These are phyloP conservation scores for Brasilioporus rufonigricans DNA, from an alignment of 768 basidiomycete species.

Conservation along the genomic window DNA sequence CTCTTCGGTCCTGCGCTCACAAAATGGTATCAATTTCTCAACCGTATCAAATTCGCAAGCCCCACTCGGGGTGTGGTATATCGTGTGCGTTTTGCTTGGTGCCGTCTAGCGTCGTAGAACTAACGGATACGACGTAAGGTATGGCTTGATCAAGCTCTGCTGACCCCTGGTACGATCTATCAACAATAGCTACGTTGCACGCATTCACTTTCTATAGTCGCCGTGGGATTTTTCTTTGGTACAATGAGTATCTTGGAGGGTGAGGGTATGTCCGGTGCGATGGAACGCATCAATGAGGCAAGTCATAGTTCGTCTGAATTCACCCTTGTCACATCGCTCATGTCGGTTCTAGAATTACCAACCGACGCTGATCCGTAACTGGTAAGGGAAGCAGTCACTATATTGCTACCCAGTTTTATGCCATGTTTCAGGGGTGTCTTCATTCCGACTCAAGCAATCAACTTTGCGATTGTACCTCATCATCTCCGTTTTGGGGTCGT, in stretches of 20 bases:
- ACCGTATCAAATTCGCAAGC: slow-evolving; percentile 64
- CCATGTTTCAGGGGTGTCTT: slow-evolving; percentile 56
- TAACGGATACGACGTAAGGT: slow-evolving; percentile 44
- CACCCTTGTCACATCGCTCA: neutral
- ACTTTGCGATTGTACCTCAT: slow-evolving; percentile 73
- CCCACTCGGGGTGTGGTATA: slow-evolving; percentile 59
- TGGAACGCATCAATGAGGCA: slow-evolving; percentile 42
- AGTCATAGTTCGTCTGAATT: neutral
- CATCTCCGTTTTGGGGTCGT: slow-evolving; percentile 76
- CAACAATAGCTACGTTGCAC: slow-evolving; percentile 2
- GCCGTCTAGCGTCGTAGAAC: neutral
- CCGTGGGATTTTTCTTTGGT: slow-evolving; percentile 60
- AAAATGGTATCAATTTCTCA: slow-evolving; percentile 76
- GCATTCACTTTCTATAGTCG: slow-evolving; percentile 28
- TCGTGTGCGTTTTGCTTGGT: slow-evolving; percentile 43
- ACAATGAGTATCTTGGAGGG: slow-evolving; percentile 83
- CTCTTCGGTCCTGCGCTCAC: slow-evolving; percentile 83
- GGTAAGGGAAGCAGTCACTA: slow-evolving; percentile 39
- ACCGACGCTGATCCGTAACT: slow-evolving; percentile 74
- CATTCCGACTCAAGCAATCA: slow-evolving; percentile 74
- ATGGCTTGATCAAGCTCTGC: slow-evolving; percentile 75
- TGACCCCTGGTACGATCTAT: slow-evolving; percentile 57
- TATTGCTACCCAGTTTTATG: neutral
- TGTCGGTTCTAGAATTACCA: slow-evolving; percentile 54
- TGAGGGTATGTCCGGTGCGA: slow-evolving; percentile 52